These are phyloP conservation scores for Eimeria brunetti DNA, from an alignment of 169 alveolate species.

Conservation along the genomic window DNA sequence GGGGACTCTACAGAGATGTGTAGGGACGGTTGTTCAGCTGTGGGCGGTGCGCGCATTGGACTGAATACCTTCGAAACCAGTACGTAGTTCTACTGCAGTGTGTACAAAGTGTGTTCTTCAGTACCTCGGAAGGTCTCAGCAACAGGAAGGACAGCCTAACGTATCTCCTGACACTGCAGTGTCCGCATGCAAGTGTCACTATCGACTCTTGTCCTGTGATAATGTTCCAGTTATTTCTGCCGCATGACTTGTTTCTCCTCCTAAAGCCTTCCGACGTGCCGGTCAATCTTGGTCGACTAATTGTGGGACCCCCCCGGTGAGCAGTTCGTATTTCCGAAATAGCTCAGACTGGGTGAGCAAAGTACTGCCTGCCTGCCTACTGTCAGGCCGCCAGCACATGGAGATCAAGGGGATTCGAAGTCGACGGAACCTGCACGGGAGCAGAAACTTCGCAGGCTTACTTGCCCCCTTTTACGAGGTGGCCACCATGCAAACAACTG, in stretches of 20 bases:
- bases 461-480: neutral
- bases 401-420: neutral
- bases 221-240: neutral
- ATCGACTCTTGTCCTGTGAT: constrained; percentile 16
- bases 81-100: neutral
- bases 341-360: neutral
- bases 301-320: constrained; percentile 30
- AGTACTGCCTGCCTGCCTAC: neutral
- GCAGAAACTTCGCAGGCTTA: neutral
- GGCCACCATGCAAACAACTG: neutral
- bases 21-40: constrained; percentile 75
- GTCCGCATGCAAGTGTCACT: constrained; percentile 41
- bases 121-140: neutral
- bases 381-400: constrained; percentile 11
- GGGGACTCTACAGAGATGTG: constrained; percentile 17
- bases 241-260: constrained; percentile 8
- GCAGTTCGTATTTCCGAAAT: neutral
- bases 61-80: constrained; percentile 70
- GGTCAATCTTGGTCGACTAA: constrained; percentile 39
- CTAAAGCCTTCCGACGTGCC: constrained; percentile 48
- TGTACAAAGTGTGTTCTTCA: neutral
- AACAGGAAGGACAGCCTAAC: neutral
- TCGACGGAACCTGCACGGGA: constrained; percentile 7
- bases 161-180: constrained; percentile 43
- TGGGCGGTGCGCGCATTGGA: constrained; percentile 68